Evolutionary conservation across 805 yeast genomes (phyloP), one percentile per base, ranked within the genome.

Genomic region (Spathaspora arborariae): DNA sequence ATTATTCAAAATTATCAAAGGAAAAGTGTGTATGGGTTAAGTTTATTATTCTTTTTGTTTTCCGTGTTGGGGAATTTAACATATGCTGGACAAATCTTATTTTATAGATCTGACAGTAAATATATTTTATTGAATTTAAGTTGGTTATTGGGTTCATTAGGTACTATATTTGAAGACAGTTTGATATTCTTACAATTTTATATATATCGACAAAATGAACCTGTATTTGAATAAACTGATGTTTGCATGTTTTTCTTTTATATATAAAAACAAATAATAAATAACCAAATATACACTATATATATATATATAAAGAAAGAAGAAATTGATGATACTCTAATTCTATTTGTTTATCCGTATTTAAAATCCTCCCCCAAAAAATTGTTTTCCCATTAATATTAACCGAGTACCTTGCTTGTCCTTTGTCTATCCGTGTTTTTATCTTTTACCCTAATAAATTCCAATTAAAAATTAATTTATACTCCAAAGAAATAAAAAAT

Each of bases 11-110:
- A 92, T 66, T 79, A 82, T 62, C 71, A 71, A 41, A 79, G 96
- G 53, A 81, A 83, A 57, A 85, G 96, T 4, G 90, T 90, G 46
- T 77, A 80, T 47, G 98, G 98, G 1, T 83, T 94, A 56, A 85
- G 96, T 46, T 78, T 92, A 51, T 77, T 88, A 44, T 87, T 86
- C 65, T 85, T 86, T 67, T 64, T 86, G 53, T 81, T 85, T 52
- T 84, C 91, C 24, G 78, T 85, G 8, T 67, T 85, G 56, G 95
- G 94, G 16, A 86, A 86, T 61, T 58, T 85, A 51, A 82, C 92
- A 4, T 87, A 84, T 56, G 87, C 90, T 19, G 78, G 81, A 41
- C 90, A 85, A 59, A 85, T 86, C 45, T 64, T 87, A 48, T 70
- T 82, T 51, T 85, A 76, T 63, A 71, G 91, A 55, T 72, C 72